phyloP scores from a whole-genome alignment of 2,329 filamentous ascomycete genomes.

The Fusarium clavum region DNA sequence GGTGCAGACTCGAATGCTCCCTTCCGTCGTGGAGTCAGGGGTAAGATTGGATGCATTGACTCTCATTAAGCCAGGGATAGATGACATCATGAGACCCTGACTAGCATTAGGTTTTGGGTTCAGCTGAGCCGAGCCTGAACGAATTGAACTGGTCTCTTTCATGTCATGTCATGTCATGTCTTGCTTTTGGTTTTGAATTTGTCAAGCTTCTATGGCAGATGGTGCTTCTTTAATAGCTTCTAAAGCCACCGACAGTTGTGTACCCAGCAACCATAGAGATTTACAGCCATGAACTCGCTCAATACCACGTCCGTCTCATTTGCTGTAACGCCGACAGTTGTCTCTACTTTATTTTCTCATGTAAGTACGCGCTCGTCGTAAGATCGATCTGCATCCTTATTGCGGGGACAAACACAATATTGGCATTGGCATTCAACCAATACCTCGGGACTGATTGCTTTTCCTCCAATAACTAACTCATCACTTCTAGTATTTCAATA shows the following conservation, averaged over 20 bases:
- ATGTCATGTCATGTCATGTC: slow-evolving; percentile 3
- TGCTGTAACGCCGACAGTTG: slow-evolving; percentile 87
- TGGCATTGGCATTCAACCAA: neutral
- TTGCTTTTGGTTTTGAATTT: neutral
- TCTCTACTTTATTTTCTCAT: slow-evolving; percentile 88
- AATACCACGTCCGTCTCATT: slow-evolving; percentile 85
- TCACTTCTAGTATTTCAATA: slow-evolving; percentile 77
- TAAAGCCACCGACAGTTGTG: slow-evolving; percentile 12
- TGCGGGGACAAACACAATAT: neutral
- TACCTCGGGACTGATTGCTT: neutral
- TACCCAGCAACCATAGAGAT: slow-evolving; percentile 1
- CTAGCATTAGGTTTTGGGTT: slow-evolving; percentile 27
- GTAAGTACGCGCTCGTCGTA: slow-evolving; percentile 61
- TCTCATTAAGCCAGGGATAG: slow-evolving; percentile 2
- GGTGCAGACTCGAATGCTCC: slow-evolving; percentile 15
- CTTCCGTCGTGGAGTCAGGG: slow-evolving; percentile 36
- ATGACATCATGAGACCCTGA: slow-evolving; percentile 47
- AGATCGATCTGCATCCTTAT: slow-evolving; percentile 10
- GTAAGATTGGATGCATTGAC: slow-evolving; percentile 22
- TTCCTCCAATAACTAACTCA: slow-evolving; percentile 13
- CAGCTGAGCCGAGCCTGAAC: slow-evolving; percentile 21
- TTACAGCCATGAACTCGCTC: slow-evolving; percentile 62
- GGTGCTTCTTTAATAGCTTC: slow-evolving; percentile 21
- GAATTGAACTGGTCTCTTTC: neutral
- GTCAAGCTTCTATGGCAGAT: slow-evolving; percentile 15